These are phyloP conservation scores for Plasmodium knowlesi DNA, from an alignment of 169 alveolate species.

Conservation along the genomic window DNA sequence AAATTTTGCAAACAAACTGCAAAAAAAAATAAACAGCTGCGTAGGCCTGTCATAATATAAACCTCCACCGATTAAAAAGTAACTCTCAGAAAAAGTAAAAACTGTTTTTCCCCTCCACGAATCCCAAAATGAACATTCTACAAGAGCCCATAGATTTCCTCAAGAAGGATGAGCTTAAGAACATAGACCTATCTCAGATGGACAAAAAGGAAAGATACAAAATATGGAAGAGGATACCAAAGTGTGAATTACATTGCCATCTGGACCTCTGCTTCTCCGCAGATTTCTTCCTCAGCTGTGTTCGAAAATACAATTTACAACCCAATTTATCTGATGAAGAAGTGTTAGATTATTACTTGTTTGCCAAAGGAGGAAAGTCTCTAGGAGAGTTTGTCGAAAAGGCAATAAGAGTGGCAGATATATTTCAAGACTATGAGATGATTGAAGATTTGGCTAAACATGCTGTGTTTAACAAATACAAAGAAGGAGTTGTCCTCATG, in stretches of 20 bases:
- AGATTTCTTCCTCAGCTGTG: constrained; percentile 36
- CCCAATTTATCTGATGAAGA: constrained; percentile 71
- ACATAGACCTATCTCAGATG: constrained; percentile 66
- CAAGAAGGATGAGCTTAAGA: constrained; percentile 38
- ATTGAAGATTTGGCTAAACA: constrained; percentile 57
- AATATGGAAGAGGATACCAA: constrained; percentile 77
- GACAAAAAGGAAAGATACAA: constrained; percentile 75
- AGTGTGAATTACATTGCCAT: constrained; percentile 76
- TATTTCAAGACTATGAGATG: constrained; percentile 34
- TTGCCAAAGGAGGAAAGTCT: constrained; percentile 53
- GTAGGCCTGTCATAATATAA: not conserved
- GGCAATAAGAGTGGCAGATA: constrained; percentile 33
- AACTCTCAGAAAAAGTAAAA: not conserved
- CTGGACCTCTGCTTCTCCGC: constrained; percentile 73
- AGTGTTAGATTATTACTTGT: constrained; percentile 63
- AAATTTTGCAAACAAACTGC: no score
- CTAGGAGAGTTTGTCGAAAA: constrained; percentile 28
- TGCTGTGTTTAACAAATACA: constrained; percentile 74
- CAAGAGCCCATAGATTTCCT: constrained; percentile 8
- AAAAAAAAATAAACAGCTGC: not conserved
- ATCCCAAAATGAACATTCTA: not conserved
- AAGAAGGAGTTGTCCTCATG: constrained; percentile 77
- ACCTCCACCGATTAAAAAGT: not conserved
- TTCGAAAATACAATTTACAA: constrained; percentile 57
- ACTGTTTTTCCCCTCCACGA: not conserved